These are phyloP conservation scores for Prunus davidiana DNA, from an alignment of 306 rosid genomes.

Conservation along the genomic window DNA sequence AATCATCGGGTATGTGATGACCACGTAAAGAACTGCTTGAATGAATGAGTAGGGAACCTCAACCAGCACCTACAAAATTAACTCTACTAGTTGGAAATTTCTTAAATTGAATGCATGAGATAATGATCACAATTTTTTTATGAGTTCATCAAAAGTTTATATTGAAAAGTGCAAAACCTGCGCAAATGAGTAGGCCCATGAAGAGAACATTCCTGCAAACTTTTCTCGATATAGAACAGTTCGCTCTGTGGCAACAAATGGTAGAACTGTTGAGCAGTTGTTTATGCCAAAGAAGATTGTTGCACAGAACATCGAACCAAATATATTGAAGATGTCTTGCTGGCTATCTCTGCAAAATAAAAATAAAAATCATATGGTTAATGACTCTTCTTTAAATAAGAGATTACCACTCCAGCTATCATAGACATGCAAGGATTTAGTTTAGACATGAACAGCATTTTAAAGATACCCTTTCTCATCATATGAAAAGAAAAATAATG, in stretches of 20 bases:
- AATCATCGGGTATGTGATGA: slow-evolving; percentile 64
- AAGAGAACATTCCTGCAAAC: slow-evolving; percentile 68
- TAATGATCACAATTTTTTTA: not conserved
- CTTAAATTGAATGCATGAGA: too few relatives aligned
- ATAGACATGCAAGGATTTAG: too few relatives aligned
- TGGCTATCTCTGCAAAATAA: slow-evolving; percentile 23
- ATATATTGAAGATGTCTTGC: slow-evolving; percentile 50
- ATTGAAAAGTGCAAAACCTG: slow-evolving; percentile 37
- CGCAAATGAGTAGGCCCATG: slow-evolving; percentile 63
- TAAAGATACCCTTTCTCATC: too few relatives aligned
- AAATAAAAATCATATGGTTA: not conserved
- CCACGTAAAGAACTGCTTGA: slow-evolving; percentile 41
- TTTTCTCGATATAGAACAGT: slow-evolving; percentile 55
- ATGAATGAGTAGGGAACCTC: slow-evolving; percentile 56
- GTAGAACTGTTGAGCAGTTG: slow-evolving; percentile 56
- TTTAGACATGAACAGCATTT: too few relatives aligned
- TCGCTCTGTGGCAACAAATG: slow-evolving; percentile 52
- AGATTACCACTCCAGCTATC: not conserved
- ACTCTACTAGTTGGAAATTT: not conserved
- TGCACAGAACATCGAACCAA: slow-evolving; percentile 53
- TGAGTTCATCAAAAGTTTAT: not conserved
- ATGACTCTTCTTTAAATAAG: not conserved
- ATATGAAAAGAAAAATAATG: not conserved
- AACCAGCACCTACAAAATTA: slow-evolving; percentile 45
- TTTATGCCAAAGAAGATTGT: slow-evolving; percentile 45